Conservation (phyloP, 352 stramenopile genomes). For the Elongisporangium undulatum region DNA sequence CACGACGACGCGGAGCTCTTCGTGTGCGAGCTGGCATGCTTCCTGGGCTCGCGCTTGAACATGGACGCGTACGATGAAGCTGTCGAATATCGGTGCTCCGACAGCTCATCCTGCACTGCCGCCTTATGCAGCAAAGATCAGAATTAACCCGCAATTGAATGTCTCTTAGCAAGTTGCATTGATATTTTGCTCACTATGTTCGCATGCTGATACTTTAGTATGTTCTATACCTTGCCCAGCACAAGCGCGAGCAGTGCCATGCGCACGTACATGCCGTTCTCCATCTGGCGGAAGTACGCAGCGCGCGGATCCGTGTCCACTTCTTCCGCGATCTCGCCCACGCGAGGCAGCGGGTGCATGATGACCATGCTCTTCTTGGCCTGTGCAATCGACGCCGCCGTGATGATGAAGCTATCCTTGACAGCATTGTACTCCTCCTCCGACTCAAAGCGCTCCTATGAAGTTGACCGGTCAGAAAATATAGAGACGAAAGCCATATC, state of each 20-base stretch:
- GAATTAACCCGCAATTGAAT: slow-evolving; percentile 9
- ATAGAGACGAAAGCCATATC: not conserved
- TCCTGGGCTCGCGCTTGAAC: slow-evolving; percentile 63
- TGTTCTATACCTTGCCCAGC: slow-evolving; percentile 68
- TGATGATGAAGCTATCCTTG: slow-evolving; percentile 89
- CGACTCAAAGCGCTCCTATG: slow-evolving; percentile 96
- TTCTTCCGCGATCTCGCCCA: slow-evolving; percentile 96
- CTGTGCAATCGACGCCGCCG: slow-evolving; percentile 49
- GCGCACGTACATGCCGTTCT: slow-evolving; percentile 98
- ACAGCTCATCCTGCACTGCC: slow-evolving; percentile 23
- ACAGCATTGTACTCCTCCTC: slow-evolving; percentile 94
- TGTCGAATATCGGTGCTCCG: slow-evolving; percentile 59
- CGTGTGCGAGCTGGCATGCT: slow-evolving; percentile 57
- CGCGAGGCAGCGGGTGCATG: slow-evolving; percentile 97
- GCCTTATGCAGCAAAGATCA: slow-evolving; percentile 24
- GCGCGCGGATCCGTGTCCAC: slow-evolving; percentile 95
- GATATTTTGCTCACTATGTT: slow-evolving; percentile 12
- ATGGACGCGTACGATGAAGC: slow-evolving; percentile 60
- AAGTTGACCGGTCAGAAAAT: too few species aligned
- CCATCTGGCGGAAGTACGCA: slow-evolving; percentile 97
- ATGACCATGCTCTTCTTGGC: slow-evolving; percentile 94
- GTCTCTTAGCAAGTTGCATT: slow-evolving; percentile 1
- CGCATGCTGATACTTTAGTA: slow-evolving; percentile 8
- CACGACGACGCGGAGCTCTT: slow-evolving; percentile 56
- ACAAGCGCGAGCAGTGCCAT: slow-evolving; percentile 97